phyloP scores from a whole-genome alignment of 805 yeast genomes.

The Metschnikowia reukaufii region DNA sequence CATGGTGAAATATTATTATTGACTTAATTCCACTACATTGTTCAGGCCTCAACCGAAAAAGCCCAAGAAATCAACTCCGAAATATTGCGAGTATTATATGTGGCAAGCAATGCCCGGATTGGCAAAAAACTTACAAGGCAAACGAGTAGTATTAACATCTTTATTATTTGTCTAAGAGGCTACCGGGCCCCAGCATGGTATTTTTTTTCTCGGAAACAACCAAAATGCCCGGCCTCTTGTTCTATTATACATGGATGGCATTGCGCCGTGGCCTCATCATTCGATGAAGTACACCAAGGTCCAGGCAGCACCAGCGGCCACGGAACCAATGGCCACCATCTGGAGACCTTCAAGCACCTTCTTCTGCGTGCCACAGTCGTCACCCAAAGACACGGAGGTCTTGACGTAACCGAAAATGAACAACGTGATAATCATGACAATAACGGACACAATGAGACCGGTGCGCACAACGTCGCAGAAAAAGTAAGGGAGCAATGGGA shows the following conservation, averaged over 20 bases:
- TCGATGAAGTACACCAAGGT: constrained; percentile 79
- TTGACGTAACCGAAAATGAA: constrained; percentile 85
- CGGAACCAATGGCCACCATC: constrained; percentile 94
- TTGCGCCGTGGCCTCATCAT: neutral
- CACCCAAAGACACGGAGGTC: constrained; percentile 82
- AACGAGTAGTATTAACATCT: too few relatives aligned
- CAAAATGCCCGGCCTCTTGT: neutral
- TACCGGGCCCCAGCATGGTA: neutral
- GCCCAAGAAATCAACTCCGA: too few relatives aligned
- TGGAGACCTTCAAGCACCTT: constrained; percentile 79
- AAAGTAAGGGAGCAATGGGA: constrained; percentile 89
- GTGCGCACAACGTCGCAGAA: constrained; percentile 72
- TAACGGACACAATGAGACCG: constrained; percentile 72
- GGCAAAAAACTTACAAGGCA: too few relatives aligned
- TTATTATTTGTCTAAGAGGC: neutral
- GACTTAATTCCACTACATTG: too few relatives aligned
- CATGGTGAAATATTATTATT: too few relatives aligned
- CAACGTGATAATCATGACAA: constrained; percentile 82
- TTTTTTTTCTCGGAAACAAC: neutral
- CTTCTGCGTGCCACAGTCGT: constrained; percentile 58
- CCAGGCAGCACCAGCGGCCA: constrained; percentile 98
- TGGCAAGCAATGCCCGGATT: too few relatives aligned
- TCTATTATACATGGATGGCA: constrained; percentile 8
- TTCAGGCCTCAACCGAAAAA: too few relatives aligned
- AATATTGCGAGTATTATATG: too few relatives aligned